Evolutionary conservation across 768 basidiomycete genomes (phyloP).

Genomic region (Brasilioporus rufonigricans): DNA sequence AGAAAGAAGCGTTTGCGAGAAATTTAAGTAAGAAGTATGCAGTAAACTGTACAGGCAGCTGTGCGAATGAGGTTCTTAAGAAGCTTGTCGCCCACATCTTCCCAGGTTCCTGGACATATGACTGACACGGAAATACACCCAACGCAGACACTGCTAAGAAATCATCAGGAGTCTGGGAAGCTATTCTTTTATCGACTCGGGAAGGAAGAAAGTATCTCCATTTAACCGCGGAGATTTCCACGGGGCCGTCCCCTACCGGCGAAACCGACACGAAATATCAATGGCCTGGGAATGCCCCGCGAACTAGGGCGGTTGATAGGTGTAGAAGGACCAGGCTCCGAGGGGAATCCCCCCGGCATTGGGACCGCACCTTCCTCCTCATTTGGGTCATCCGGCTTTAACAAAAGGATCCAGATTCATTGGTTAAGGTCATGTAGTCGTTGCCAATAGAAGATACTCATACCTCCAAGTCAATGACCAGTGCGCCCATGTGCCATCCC

Average conservation of each 20-base stretch:
- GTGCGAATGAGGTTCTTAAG: not conserved
- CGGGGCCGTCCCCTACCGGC: constrained; percentile 48
- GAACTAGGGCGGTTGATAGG: constrained; percentile 11
- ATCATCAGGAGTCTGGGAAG: not conserved
- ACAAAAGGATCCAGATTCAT: not conserved
- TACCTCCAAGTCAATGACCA: constrained; percentile 84
- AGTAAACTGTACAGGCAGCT: not conserved
- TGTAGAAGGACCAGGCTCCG: constrained; percentile 13
- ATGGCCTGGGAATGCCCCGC: constrained; percentile 14
- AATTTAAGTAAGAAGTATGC: not conserved
- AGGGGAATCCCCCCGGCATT: constrained; percentile 37
- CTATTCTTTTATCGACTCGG: constrained; percentile 10
- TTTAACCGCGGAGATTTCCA: constrained; percentile 18
- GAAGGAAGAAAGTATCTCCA: not conserved
- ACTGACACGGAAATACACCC: constrained; percentile 11
- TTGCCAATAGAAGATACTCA: not conserved
- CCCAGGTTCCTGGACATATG: constrained; percentile 13
- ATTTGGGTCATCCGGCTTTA: constrained; percentile 34
- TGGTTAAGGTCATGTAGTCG: not conserved
- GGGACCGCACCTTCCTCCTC: constrained; percentile 30
- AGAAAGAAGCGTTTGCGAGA: not conserved
- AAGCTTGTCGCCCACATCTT: constrained; percentile 3
- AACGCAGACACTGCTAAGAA: not conserved
- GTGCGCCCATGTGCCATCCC: constrained; percentile 91
- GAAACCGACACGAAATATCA: constrained; percentile 54